Evolutionary conservation across 495 filamentous ascomycete species (phyloP), one percentile per base, ranked within the genome.

Genomic region (Pyronema domesticum): DNA sequence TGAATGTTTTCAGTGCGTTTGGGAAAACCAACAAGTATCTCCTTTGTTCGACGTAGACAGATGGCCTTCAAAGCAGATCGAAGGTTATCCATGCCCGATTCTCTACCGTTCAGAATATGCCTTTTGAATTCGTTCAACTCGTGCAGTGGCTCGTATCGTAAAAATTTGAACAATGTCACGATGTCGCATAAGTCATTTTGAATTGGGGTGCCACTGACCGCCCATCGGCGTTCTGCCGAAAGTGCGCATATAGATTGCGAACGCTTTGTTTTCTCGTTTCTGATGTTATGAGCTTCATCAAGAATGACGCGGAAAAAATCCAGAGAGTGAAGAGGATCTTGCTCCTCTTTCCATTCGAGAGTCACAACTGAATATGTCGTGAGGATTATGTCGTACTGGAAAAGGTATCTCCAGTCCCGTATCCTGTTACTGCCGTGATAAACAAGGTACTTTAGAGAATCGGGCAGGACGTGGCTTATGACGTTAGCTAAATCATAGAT

Each of bases 21-120:
- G 37, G 8, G 37, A n/a, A 40, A 40, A 40, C 37, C 37, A 40
- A 40, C 14, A 53, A 95, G 89, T 62, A 79, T 83, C 64, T 94
- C 55, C 46, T 64, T 62, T 6, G 51, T 62, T 7, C 58, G 52
- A 14, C 62, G 53, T 51, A 65, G 54, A 55, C 55, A 67, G 37
- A 18, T 60, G 51, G 10, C 49, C 55, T 11, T 42, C 47, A 4
- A 36, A 34, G 17, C 30, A 11, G 37, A 51, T 9, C 55, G 55
- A 7, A 60, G 30, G 14, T 48, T 51, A 37, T 57, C 39, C 55
- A 60, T 57, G 8, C 58, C 58, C 35, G 43, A 13, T 14, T 51
- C n/a, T 7, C 53, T 47, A n/a, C 39, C 53, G 39, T 52, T 30
- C 14, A 7, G 37, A 23, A 7, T 23, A 19, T 8, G 59, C 35